Conservation (phyloP, 371 early-diverging fungal genomes). For the Apophysomyces variabilis region DNA sequence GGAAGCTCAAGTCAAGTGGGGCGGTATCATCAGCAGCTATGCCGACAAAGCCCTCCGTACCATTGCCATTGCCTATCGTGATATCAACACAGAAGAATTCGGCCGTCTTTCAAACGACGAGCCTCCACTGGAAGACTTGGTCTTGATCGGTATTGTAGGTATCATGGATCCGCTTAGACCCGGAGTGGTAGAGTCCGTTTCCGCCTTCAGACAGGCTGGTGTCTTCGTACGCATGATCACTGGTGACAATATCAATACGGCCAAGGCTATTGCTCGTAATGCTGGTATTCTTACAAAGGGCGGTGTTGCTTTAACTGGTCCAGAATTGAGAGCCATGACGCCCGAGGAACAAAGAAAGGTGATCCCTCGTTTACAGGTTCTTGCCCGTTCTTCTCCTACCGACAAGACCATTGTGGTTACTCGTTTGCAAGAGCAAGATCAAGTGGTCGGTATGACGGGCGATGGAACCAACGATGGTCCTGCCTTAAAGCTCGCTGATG, state of each 20-base stretch:
- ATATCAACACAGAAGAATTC: constrained; percentile 41
- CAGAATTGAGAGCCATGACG: constrained; percentile 80
- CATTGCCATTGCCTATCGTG: constrained; percentile 83
- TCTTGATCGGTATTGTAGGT: constrained; percentile 84
- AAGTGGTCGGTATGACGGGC: constrained; percentile 96
- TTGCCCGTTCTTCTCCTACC: constrained; percentile 91
- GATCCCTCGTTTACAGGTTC: constrained; percentile 86
- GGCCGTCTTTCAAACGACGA: constrained; percentile 49
- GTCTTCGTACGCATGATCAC: constrained; percentile 97
- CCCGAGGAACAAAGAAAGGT: constrained; percentile 79
- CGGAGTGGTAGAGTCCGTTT: constrained; percentile 86
- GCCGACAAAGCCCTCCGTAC: constrained; percentile 90
- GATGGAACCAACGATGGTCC: constrained; percentile 99
- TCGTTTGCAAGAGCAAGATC: constrained; percentile 83
- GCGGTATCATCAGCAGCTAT: constrained; percentile 68
- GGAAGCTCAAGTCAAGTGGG: constrained; percentile 47
- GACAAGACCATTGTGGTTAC: constrained; percentile 94
- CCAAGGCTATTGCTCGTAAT: constrained; percentile 86
- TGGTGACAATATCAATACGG: constrained; percentile 93
- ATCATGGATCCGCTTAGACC: constrained; percentile 94
- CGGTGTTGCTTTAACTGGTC: constrained; percentile 87
- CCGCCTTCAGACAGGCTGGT: constrained; percentile 84
- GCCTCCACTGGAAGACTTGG: constrained; percentile 64
- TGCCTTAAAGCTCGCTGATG: constrained; percentile 94
- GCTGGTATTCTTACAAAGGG: constrained; percentile 88